phyloP scores from a whole-genome alignment of 2,329 filamentous ascomycete species.

The Xylariomycetidae sp. region DNA sequence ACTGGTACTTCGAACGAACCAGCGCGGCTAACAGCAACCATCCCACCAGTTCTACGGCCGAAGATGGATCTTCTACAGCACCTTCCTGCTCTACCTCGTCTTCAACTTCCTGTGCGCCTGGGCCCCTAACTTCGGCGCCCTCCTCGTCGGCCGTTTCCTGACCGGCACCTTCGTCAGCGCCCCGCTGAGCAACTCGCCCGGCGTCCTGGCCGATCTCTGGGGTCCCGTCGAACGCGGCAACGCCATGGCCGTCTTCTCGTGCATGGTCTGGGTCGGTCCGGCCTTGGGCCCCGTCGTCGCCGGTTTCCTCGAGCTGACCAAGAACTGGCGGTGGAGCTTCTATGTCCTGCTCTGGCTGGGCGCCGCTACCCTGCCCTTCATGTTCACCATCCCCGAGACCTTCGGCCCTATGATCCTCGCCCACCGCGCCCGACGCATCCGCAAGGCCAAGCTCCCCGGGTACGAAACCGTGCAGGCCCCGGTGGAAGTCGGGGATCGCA shows the following conservation, averaged over 20 bases:
- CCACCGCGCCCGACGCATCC: slow-evolving; percentile 47
- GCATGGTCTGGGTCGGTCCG: slow-evolving; percentile 47
- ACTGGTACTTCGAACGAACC: too few species aligned
- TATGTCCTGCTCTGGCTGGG: slow-evolving; percentile 41
- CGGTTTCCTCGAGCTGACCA: slow-evolving; percentile 51
- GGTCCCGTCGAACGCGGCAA: slow-evolving; percentile 44
- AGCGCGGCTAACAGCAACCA: too few species aligned
- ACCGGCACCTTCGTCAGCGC: slow-evolving; percentile 44
- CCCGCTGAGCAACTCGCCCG: slow-evolving; percentile 34
- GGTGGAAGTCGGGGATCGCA: slow-evolving; percentile 38
- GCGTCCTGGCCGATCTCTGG: slow-evolving; percentile 50
- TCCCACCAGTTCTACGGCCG: slow-evolving; percentile 47
- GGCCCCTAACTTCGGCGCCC: slow-evolving; percentile 43
- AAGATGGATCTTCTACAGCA: slow-evolving; percentile 45
- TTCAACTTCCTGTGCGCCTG: slow-evolving; percentile 51
- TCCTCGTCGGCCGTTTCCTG: slow-evolving; percentile 50
- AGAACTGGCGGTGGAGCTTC: slow-evolving; percentile 49
- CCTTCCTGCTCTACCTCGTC: slow-evolving; percentile 41
- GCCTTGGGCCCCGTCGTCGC: slow-evolving; percentile 43
- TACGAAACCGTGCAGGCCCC: slow-evolving; percentile 46
- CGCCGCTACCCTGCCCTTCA: slow-evolving; percentile 32
- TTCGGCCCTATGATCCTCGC: slow-evolving; percentile 43
- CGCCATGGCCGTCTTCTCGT: slow-evolving; percentile 47
- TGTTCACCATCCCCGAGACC: slow-evolving; percentile 56
- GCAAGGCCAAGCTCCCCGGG: slow-evolving; percentile 39